Conservation (phyloP, 495 filamentous ascomycete genomes). For the Trichocladium antarcticum region DNA sequence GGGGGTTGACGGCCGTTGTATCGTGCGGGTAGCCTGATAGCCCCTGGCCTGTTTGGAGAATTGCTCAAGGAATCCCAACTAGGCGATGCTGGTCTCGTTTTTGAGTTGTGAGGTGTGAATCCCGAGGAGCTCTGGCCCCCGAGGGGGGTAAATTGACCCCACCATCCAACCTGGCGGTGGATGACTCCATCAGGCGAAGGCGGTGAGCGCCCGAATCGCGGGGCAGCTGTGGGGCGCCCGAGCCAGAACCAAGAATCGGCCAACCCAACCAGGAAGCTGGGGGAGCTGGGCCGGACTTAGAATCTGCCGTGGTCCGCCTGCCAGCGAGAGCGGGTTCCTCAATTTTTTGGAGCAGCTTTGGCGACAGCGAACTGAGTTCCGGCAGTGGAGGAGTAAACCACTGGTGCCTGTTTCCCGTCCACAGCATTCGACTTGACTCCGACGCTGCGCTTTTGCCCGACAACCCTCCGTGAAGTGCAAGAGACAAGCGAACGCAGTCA, state of each 20-base stretch:
- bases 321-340: slow-evolving; percentile 10
- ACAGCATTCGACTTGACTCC: slow-evolving; percentile 1
- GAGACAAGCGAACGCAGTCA: slow-evolving; percentile 14
- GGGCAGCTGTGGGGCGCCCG: neutral
- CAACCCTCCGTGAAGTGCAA: slow-evolving; percentile 1
- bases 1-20: no score
- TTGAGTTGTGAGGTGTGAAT: neutral
- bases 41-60: no score
- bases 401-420: slow-evolving; percentile 10
- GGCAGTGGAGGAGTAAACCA: slow-evolving; percentile 12
- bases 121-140: neutral
- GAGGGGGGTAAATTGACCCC: slow-evolving; percentile 15
- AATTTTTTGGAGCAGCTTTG: slow-evolving; percentile 25
- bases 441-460: slow-evolving; percentile 2
- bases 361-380: slow-evolving; percentile 18
- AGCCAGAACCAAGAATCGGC: neutral
- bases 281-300: slow-evolving; percentile 17
- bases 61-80: no score
- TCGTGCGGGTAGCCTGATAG: no score
- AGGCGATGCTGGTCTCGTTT: no score
- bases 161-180: neutral
- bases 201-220: slow-evolving; percentile 15
- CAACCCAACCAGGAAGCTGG: slow-evolving; percentile 14
- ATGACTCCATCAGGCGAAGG: slow-evolving; percentile 11
- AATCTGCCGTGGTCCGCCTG: slow-evolving; percentile 22